Conservation (phyloP, 805 yeast genomes). For the Clavispora vitiphila region DNA sequence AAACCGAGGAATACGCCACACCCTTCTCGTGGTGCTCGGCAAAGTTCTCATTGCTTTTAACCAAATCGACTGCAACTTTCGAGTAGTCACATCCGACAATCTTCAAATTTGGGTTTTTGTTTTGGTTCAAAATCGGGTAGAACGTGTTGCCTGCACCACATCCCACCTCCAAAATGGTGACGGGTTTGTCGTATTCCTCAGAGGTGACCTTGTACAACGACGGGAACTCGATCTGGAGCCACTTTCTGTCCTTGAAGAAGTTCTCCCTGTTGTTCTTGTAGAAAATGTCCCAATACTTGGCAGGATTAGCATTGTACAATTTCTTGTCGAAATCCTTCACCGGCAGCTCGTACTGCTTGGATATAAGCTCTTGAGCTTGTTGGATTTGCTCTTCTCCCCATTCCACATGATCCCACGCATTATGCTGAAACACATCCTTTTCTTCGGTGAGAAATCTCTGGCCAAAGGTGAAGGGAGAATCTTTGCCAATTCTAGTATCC, state of each 20-base stretch:
- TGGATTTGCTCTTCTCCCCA: conserved; percentile 89
- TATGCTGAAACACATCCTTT: conserved; percentile 83
- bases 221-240: conserved; percentile 95
- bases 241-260: conserved; percentile 93
- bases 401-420: conserved; percentile 97
- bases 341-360: conserved; percentile 72
- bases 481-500: conserved; percentile 70
- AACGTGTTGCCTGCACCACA: conserved; percentile 98
- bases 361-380: conserved; percentile 70
- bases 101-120: conserved; percentile 69
- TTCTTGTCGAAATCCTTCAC: conserved; percentile 84
- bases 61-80: conserved; percentile 83
- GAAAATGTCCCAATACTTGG: conserved; percentile 91
- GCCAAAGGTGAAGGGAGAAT: conserved; percentile 88
- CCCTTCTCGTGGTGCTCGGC: conserved; percentile 42
- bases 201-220: conserved; percentile 68
- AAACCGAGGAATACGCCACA: conserved; percentile 75
- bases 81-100: conserved; percentile 89
- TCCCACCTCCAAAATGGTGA: conserved; percentile 83
- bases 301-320: conserved; percentile 78
- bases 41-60: conserved; percentile 58
- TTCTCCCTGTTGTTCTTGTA: conserved; percentile 87
- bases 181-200: conserved; percentile 62
- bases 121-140: conserved; percentile 81
- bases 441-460: conserved; percentile 69